A percentile compares a stretch with the other conserved stretches of the same genome.
These are phyloP conservation scores for Trichoderma arundinaceum DNA, from an alignment of 2,329 filamentous ascomycete genomes.

Conservation along the genomic window DNA sequence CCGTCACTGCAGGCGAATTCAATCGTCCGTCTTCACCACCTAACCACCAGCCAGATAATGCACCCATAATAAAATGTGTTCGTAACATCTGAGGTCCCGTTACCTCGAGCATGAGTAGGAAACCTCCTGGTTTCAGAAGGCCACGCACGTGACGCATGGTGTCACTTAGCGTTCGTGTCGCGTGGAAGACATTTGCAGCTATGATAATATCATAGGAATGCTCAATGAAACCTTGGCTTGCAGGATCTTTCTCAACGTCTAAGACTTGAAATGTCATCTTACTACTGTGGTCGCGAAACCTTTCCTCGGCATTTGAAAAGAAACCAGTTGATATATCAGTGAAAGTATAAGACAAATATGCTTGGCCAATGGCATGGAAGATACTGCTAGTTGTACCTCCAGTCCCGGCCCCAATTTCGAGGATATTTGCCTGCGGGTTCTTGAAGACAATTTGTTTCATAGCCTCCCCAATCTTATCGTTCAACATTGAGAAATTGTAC, in stretches of 20 bases:
- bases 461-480: too few species aligned
- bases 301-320: slow-evolving; percentile 43
- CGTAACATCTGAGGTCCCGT: slow-evolving; percentile 4
- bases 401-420: slow-evolving; percentile 50
- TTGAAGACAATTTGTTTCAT: slow-evolving; percentile 38
- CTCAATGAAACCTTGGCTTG: slow-evolving; percentile 30
- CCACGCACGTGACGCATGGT: slow-evolving; percentile 12
- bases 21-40: background rate
- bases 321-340: slow-evolving; percentile 47
- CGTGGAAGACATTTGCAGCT: slow-evolving; percentile 37
- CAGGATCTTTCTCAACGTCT: slow-evolving; percentile 33
- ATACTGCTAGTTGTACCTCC: slow-evolving; percentile 40
- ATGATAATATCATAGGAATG: slow-evolving; percentile 35
- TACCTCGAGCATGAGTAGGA: slow-evolving; percentile 31
- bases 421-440: slow-evolving; percentile 33
- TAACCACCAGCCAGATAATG: slow-evolving; percentile 10
- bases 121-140: slow-evolving; percentile 32
- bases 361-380: slow-evolving; percentile 17
- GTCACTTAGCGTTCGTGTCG: slow-evolving; percentile 1
- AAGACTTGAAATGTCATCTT: slow-evolving; percentile 37
- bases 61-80: slow-evolving; percentile 25
- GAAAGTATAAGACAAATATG: slow-evolving; percentile 37
- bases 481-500: background rate
- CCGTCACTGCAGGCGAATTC: background rate
- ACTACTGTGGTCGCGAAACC: slow-evolving; percentile 34